Evolutionary conservation across 202 grass and related monocot species (phyloP), one percentile per base, ranked within the genome.

Genomic region (Hordeum pubiflorum): DNA sequence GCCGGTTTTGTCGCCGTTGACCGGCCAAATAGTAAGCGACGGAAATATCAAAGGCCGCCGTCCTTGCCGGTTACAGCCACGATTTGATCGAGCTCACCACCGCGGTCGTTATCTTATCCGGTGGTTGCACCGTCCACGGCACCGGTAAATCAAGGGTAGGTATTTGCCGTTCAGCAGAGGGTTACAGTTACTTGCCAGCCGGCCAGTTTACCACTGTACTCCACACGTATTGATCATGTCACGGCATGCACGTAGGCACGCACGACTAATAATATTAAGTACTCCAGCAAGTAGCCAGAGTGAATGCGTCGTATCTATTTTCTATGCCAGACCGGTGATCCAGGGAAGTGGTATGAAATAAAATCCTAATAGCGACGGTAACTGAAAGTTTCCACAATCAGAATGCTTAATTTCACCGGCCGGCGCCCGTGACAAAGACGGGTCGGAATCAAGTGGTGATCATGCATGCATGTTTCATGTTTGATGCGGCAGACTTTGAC

Each of bases 81-180:
- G 8, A 58, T 23, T n/a, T 54, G 17, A 46, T 27, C 33, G 8
- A 20, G 24, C 67, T 44, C 67, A 5, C 41, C 9, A 75, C 10
- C 23, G 33, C 7, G 7, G 21, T 22, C 57, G 5, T 59, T 74
- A 12, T 43, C 72, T 61, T 54, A 89, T 69, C 81, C 9, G 63
- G 44, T 80, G 17, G 83, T 71, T 73, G 46, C 71, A 83, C 82
- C 43, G 89, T 57, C 75, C 63, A 83, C 79, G 73, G 63, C 64
- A 60, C 38, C 9, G 69, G 81, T 77, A 73, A 90, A 79, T 80
- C 39, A 50, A 23, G 58, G 27, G 63, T 26, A 84, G 61, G 24
- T 33, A 40, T 64, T 6, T 57, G 44, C 78, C 72, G 58, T 81
- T 41, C 36, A 23, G 36, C 65, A 85, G 33, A 20, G 63, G 44